Evolutionary conservation across 495 filamentous ascomycete species (phyloP), one percentile per base, ranked within the genome.

Genomic region (Glutinoglossum americanum): DNA sequence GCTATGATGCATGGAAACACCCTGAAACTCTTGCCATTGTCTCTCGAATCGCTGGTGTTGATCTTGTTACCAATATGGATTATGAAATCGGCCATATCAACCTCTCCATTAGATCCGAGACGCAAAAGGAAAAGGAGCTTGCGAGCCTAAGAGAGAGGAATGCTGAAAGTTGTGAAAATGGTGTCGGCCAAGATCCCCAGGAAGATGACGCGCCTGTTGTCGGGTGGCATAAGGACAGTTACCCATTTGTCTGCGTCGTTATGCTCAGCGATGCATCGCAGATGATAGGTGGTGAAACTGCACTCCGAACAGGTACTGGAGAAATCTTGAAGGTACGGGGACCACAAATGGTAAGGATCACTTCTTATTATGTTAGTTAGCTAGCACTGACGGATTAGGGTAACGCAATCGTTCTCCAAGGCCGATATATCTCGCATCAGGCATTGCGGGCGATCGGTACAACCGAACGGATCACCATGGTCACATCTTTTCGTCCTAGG

Each of bases 81-180:
- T 78, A 78, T 63, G 84, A 88, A 63, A 84, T 87, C 61, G 82
- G 75, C 0, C 80, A 86, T 62, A 76, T 86, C 64, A 88, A 88
- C 63, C 70, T 86, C 53, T 79, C 78, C 1, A 72, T 83, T 28
- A 76, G 79, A 58, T 73, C 70, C 25, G 72, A 74, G 49, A 70
- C 76, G 63, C 70, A 80, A 60, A 75, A 76, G 54, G 65, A 69
- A 47, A 69, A 77, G 55, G 74, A 72, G 41, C 62, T 76, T 25
- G 66, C 62, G 8, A 64, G 62, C 21, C 65, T 70, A 45, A 54
- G 64, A 23, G 68, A 74, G 45, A 69, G 68, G n/a, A n/a, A n/a
- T n/a, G n/a, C n/a, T 11, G 67, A 69, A 3, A 72, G 76, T 60
- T 72, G 75, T 61, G 72, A 71, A 28, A 72, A 72, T 57, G 69